Percentiles rank a stretch among this genome's conserved stretches.
Conservation (phyloP, 2,329 filamentous ascomycete species). For the Colletotrichum noveboracense region DNA sequence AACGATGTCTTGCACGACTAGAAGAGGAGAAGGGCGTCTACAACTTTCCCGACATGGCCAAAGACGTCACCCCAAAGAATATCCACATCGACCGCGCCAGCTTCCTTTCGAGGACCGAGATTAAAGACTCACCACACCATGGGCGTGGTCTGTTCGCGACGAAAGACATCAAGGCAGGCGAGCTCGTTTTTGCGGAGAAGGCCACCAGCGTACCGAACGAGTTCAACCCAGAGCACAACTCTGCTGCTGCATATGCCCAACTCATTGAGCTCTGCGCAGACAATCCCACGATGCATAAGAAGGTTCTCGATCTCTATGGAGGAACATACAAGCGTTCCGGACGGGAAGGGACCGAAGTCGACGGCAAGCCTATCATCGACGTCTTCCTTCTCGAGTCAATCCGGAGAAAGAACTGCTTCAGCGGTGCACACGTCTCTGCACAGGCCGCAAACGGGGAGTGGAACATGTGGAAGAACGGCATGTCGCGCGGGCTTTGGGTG, state of each 20-base stretch:
- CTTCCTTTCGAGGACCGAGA: slow-evolving; percentile 35
- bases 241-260: slow-evolving; percentile 47
- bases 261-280: slow-evolving; percentile 43
- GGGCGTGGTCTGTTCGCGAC: slow-evolving; percentile 49
- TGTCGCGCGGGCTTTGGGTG: slow-evolving; percentile 35
- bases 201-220: slow-evolving; percentile 45
- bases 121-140: slow-evolving; percentile 35
- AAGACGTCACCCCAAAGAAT: slow-evolving; percentile 14
- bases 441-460: slow-evolving; percentile 30
- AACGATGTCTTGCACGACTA: slow-evolving; percentile 17
- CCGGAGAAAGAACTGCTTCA: slow-evolving; percentile 46
- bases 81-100: slow-evolving; percentile 30
- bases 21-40: slow-evolving; percentile 18
- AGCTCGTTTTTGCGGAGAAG: slow-evolving; percentile 48
- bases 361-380: slow-evolving; percentile 40
- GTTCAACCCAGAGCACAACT: slow-evolving; percentile 43
- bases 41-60: slow-evolving; percentile 20
- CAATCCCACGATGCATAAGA: slow-evolving; percentile 39
- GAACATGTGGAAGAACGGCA: slow-evolving; percentile 25
- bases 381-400: slow-evolving; percentile 44
- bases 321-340: slow-evolving; percentile 37
- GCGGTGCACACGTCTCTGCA: slow-evolving; percentile 34
- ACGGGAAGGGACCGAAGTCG: slow-evolving; percentile 34
- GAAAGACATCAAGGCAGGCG: slow-evolving; percentile 38
- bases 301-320: slow-evolving; percentile 39